Evolutionary conservation across 1,284 basidiomycete species (phyloP), one percentile per base, ranked within the genome.

Genomic region (Ustilago curta): DNA sequence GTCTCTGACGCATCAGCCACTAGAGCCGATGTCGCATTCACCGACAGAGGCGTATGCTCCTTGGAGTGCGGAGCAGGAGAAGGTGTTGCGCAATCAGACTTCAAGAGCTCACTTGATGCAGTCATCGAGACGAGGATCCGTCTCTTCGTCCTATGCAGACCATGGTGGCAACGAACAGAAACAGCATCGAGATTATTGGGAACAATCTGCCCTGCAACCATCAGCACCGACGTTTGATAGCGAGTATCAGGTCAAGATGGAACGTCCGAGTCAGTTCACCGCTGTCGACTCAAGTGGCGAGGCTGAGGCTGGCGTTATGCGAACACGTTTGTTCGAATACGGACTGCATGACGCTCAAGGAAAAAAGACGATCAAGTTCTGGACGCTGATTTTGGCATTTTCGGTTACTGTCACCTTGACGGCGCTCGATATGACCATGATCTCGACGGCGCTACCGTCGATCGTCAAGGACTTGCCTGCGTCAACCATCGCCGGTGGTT

Each of bases 391-490:
- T 47, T n/a, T 60, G 25, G 70, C 70, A 2, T 73, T 73, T 31
- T n/a, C 43, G 14, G 42, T 73, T 29, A 73, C 70, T 0, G 62
- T 73, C 27, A 73, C 58, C 25, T 47, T 73, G 7, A 73, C 67
- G 25, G 72, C 72, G 5, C 50, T 75, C 12, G 72, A 75, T 18
- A 75, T 75, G 72, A 76, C 73, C 16, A 80, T 80, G 73, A 78
- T 80, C 68, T 72, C 76, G 12, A 78, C 78, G 1, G 73, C 70
- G 0, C 43, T 80, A 1, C 76, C 78, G 3, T 68, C 70, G 7
- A 78, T 80, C 45, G 78, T 76, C n/a, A 43, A 61, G 19, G 70
- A 70, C 11, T 48, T 80, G 25, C 78, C 78, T 0, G 4, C 40
- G 2, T 77, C 76, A 9, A 56, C 45, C 9, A 64, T 80, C 11